Evolutionary conservation across 1,284 basidiomycete species (phyloP).

Genomic region (Trichosporon sp.): DNA sequence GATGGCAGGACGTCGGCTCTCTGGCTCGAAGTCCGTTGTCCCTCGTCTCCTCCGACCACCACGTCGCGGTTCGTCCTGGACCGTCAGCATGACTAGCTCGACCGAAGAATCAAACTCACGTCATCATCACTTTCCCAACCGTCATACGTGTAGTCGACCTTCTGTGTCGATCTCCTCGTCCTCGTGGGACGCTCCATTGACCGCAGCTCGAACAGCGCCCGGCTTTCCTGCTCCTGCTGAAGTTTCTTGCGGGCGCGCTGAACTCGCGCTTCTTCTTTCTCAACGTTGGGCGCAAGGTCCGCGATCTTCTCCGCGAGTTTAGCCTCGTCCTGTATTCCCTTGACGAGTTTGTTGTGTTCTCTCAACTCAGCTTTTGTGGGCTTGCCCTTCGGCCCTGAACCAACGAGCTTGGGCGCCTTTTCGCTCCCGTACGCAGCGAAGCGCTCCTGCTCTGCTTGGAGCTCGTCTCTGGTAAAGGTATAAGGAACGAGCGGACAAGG

Average conservation of each 20-base stretch:
- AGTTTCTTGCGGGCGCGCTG: constrained; percentile 9
- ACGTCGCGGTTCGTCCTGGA: constrained; percentile 14
- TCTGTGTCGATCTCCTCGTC: constrained; percentile 31
- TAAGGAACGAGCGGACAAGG: constrained; percentile 38
- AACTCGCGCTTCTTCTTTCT: constrained; percentile 36
- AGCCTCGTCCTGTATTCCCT: constrained; percentile 34
- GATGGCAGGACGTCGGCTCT: constrained; percentile 22
- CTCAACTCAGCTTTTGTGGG: constrained; percentile 14
- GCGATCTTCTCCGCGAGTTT: constrained; percentile 27
- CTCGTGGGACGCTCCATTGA: not conserved
- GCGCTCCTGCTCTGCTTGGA: constrained; percentile 22
- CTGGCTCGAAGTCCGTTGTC: constrained; percentile 10
- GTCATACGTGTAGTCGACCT: constrained; percentile 42
- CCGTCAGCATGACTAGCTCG: not conserved
- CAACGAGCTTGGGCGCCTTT: constrained; percentile 7
- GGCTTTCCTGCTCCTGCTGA: not conserved
- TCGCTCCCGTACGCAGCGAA: constrained; percentile 22
- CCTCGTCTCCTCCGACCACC: constrained; percentile 6
- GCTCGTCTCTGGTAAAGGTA: constrained; percentile 27
- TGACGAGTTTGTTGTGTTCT: constrained; percentile 20
- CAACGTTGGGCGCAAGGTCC: constrained; percentile 31
- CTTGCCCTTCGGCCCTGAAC: constrained; percentile 25
- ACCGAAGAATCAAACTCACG: not conserved
- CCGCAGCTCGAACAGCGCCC: not conserved
- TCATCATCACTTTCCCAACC: constrained; percentile 17